A percentile compares a stretch with the other conserved stretches of the same genome.
These are phyloP conservation scores for Cercis canadensis DNA, from an alignment of 306 rosid species.

Conservation along the genomic window DNA sequence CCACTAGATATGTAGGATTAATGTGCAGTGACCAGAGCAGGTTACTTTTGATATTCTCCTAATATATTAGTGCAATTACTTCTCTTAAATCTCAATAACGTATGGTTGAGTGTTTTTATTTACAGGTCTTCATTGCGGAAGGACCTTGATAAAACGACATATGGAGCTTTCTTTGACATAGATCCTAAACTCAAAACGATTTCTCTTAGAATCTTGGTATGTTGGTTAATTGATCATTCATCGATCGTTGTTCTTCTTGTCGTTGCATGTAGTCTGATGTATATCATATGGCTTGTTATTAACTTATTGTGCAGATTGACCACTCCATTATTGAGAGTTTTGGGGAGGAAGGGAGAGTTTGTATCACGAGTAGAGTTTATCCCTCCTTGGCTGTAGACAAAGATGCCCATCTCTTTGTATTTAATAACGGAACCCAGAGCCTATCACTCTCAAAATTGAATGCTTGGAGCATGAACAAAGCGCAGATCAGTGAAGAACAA, in stretches of 20 bases:
- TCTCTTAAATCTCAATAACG: not conserved
- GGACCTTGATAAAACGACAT: constrained; percentile 54
- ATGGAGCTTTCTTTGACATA: constrained; percentile 61
- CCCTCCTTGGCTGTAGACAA: constrained; percentile 58
- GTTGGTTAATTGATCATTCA: not conserved
- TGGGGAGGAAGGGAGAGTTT: constrained; percentile 67
- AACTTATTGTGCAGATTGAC: constrained; percentile 60
- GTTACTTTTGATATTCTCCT: constrained; percentile 40
- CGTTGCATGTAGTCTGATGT: not conserved
- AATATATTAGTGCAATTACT: not conserved
- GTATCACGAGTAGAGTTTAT: constrained; percentile 72
- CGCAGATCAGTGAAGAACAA: constrained; percentile 41
- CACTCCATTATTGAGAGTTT: constrained; percentile 76
- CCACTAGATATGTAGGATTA: constrained; percentile 50
- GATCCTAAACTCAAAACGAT: constrained; percentile 46
- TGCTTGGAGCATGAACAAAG: constrained; percentile 76
- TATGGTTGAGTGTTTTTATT: constrained; percentile 5
- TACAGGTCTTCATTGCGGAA: constrained; percentile 65
- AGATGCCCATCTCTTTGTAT: constrained; percentile 60
- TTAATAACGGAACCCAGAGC: constrained; percentile 62
- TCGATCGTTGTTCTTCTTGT: not conserved
- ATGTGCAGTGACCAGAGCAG: constrained; percentile 84
- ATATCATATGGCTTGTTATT: not conserved
- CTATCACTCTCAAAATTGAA: constrained; percentile 47
- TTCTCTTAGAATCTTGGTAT: constrained; percentile 74